These are phyloP conservation scores for Pseudoturritis turrita DNA, from an alignment of 345 rosid genomes.

Conservation along the genomic window DNA sequence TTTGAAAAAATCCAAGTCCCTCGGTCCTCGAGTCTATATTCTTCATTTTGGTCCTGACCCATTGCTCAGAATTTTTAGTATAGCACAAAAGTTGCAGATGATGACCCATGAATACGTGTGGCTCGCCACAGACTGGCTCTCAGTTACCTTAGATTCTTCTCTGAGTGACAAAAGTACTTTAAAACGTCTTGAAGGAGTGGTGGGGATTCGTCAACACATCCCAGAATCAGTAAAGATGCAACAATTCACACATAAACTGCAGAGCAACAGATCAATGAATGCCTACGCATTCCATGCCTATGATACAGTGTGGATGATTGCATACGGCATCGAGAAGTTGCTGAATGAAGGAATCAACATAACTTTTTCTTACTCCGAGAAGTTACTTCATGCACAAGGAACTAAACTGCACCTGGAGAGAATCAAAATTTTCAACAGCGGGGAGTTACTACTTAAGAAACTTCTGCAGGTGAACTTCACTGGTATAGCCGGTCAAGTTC, in stretches of 20 bases:
- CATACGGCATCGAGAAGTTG: conserved; percentile 50
- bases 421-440: conserved; percentile 61
- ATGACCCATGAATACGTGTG: conserved; percentile 65
- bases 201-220: conserved; percentile 66
- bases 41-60: conserved; percentile 76
- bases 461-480: conserved; percentile 63
- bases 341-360: conserved; percentile 44
- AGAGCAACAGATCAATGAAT: conserved; percentile 44
- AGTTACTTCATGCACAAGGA: conserved; percentile 27
- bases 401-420: conserved; percentile 39
- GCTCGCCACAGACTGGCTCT: conserved; percentile 92
- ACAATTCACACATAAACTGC: conserved; percentile 45
- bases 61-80: conserved; percentile 46
- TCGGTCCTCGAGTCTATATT: conserved; percentile 70
- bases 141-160: conserved; percentile 68
- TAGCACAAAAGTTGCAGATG: conserved; percentile 65
- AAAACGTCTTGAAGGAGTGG: conserved; percentile 50
- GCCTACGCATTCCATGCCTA: conserved; percentile 71
- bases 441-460: conserved; percentile 39
- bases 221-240: conserved; percentile 51
- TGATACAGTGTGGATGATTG: conserved; percentile 85
- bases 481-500: conserved; percentile 67
- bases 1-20: conserved; percentile 46
- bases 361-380: conserved; percentile 50
- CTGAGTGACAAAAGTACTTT: conserved; percentile 29